Percentiles rank a stretch among this genome's conserved stretches.
These are phyloP conservation scores for Yarrowia divulgata DNA, from an alignment of 805 yeast genomes.

Conservation along the genomic window DNA sequence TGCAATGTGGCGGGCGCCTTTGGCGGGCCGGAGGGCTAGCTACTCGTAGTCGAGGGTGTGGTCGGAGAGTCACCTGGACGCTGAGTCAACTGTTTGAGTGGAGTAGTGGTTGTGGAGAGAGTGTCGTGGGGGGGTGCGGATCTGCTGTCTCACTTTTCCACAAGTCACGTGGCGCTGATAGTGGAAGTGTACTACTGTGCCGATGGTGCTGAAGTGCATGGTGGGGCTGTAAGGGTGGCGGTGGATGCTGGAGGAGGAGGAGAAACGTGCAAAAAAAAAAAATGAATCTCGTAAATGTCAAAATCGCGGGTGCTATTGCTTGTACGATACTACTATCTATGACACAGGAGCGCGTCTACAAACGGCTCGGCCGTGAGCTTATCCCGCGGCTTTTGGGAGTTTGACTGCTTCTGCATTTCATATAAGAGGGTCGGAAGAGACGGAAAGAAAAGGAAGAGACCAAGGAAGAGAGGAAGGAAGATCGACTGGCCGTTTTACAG, in stretches of 20 bases:
- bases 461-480: too few species aligned
- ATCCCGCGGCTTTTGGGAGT: constrained; percentile 16
- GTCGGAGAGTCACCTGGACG: constrained; percentile 1
- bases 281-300: too few species aligned
- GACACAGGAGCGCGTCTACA: not conserved
- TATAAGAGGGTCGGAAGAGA: not conserved
- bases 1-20: not conserved
- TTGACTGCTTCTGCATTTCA: not conserved
- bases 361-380: constrained; percentile 8
- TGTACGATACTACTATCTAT: not conserved
- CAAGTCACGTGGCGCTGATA: constrained; percentile 7
- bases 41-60: too few species aligned
- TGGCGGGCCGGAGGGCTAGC: too few species aligned
- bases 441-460: too few species aligned
- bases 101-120: not conserved
- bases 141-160: constrained; percentile 16
- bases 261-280: too few species aligned
- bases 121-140: constrained; percentile 7
- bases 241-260: not conserved
- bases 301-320: too few species aligned
- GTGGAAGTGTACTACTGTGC: not conserved
- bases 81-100: too few species aligned
- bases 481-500: too few species aligned
- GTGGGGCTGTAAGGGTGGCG: too few species aligned
- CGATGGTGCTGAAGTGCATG: not conserved